Percentiles rank a stretch among this genome's conserved stretches.
These are phyloP conservation scores for Syzygium grande DNA, from an alignment of 345 rosid species.

Conservation along the genomic window DNA sequence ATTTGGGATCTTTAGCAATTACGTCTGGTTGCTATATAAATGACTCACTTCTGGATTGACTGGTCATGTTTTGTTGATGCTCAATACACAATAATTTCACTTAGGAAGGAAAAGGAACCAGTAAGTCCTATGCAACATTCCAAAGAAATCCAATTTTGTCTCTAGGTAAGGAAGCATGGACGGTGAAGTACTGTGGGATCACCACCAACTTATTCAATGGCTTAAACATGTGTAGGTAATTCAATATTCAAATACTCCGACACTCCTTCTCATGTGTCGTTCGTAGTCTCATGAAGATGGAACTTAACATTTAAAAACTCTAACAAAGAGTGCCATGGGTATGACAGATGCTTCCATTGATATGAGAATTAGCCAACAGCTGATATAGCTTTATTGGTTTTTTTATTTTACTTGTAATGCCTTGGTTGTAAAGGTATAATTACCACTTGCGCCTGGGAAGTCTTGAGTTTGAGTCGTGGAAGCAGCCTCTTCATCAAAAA, in stretches of 20 bases:
- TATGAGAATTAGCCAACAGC: background rate
- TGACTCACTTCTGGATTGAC: background rate
- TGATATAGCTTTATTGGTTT: background rate
- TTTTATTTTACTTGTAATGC: background rate
- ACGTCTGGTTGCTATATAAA: background rate
- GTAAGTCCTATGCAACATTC: background rate
- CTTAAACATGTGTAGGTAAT: background rate
- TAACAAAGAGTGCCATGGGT: background rate
- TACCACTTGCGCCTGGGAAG: background rate
- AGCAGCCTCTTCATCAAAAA: background rate
- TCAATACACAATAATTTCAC: background rate
- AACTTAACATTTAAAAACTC: background rate
- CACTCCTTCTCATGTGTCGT: background rate
- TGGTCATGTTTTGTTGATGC: background rate
- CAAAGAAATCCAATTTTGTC: background rate
- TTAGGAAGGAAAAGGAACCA: background rate
- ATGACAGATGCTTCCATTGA: background rate
- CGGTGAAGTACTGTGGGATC: background rate
- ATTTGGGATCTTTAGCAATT: background rate
- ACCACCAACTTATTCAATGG: background rate
- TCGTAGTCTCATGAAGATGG: background rate
- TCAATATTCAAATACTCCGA: background rate
- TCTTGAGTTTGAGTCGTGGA: background rate
- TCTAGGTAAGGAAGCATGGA: background rate
- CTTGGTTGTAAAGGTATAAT: background rate